These are phyloP conservation scores for Colletotrichum acutatum DNA, from an alignment of 2,329 filamentous ascomycete genomes.

Conservation along the genomic window DNA sequence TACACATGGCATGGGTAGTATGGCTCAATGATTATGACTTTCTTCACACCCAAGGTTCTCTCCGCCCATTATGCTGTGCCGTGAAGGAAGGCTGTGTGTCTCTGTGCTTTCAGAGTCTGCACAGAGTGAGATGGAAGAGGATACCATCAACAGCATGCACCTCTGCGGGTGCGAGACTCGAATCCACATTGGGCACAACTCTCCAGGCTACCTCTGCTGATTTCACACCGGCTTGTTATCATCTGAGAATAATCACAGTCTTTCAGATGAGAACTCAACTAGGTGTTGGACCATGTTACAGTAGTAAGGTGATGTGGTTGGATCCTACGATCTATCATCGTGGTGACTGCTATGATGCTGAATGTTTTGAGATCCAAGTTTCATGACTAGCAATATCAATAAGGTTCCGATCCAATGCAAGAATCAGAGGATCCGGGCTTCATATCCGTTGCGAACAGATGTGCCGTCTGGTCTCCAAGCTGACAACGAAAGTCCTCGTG, in stretches of 20 bases:
- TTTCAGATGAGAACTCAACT: neutral
- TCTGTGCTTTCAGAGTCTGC: neutral
- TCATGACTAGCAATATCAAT: neutral
- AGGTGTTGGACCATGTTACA: neutral
- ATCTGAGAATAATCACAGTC: neutral
- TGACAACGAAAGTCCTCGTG: neutral
- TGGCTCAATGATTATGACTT: conserved; percentile 34
- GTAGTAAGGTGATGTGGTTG: neutral
- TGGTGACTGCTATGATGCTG: neutral
- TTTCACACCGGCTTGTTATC: neutral
- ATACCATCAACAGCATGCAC: neutral
- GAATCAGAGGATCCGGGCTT: neutral
- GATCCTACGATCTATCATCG: neutral
- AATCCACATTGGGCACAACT: neutral
- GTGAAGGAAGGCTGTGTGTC: neutral
- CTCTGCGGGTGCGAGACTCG: neutral
- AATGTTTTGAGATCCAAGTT: neutral
- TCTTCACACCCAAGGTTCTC: neutral
- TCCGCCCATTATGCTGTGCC: neutral
- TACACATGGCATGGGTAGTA: conserved; percentile 28
- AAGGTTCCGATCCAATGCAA: neutral
- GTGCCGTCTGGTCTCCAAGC: neutral
- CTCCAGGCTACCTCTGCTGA: neutral
- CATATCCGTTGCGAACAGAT: neutral
- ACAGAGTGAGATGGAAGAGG: neutral